Conservation (phyloP, 2,329 filamentous ascomycete genomes). For the Colletotrichum tropicicola region DNA sequence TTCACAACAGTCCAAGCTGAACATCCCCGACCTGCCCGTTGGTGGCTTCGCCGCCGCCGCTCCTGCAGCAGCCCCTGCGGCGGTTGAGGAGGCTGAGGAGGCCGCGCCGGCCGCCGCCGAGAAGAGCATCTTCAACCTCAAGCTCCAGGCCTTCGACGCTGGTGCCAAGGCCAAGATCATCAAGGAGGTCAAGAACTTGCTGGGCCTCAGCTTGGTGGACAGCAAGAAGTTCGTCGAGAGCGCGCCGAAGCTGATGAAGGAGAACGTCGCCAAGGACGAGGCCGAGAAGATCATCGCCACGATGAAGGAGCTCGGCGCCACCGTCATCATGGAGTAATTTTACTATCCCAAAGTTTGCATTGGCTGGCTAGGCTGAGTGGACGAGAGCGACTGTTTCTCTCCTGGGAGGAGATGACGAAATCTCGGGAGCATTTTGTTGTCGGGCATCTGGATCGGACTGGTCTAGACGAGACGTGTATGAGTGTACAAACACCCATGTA, state of each 20-base stretch:
- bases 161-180: slow-evolving; percentile 97
- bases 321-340: slow-evolving; percentile 86
- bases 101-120: slow-evolving; percentile 90
- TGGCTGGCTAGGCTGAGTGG: slow-evolving; percentile 1
- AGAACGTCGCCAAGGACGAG: slow-evolving; percentile 98
- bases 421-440: slow-evolving; percentile 18
- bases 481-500: slow-evolving; percentile 44
- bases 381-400: slow-evolving; percentile 1
- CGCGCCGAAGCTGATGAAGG: slow-evolving; percentile 98
- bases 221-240: slow-evolving; percentile 99
- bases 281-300: slow-evolving; percentile 97
- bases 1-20: slow-evolving; percentile 81
- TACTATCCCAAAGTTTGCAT: neutral
- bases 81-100: slow-evolving; percentile 84
- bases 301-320: slow-evolving; percentile 92
- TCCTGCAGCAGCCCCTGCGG: slow-evolving; percentile 60
- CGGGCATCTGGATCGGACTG: slow-evolving; percentile 22
- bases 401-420: slow-evolving; percentile 2
- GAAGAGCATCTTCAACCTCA: slow-evolving; percentile 96
- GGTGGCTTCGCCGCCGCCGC: slow-evolving; percentile 84
- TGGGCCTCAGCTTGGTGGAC: slow-evolving; percentile 95
- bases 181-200: slow-evolving; percentile 98
- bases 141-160: slow-evolving; percentile 90
- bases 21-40: slow-evolving; percentile 97
- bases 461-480: slow-evolving; percentile 32